phyloP scores from a whole-genome alignment of 345 rosid genomes.

The Anacardium occidentale region DNA sequence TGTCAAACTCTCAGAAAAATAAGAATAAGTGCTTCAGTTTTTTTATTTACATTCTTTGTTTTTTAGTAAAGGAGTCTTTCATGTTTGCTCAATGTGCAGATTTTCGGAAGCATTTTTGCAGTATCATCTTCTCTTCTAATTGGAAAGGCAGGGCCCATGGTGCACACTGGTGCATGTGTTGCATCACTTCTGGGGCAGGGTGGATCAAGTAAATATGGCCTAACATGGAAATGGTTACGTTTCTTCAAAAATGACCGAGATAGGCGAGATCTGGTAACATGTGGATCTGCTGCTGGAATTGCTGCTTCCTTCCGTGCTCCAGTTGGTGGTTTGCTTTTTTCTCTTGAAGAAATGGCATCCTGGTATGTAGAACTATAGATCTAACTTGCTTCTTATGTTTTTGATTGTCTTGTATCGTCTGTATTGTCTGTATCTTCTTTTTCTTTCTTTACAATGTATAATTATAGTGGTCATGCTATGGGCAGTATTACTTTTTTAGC shows the following conservation, averaged over 20 bases:
- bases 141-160: conserved; percentile 98
- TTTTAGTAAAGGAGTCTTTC: not conserved
- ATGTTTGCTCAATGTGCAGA: conserved; percentile 40
- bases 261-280: conserved; percentile 85
- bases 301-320: conserved; percentile 93
- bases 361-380: conserved; percentile 48
- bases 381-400: conserved; percentile 11
- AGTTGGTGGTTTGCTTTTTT: conserved; percentile 86
- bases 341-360: conserved; percentile 95
- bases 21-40: too few relatives aligned
- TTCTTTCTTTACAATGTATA: not conserved
- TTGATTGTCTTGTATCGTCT: not conserved
- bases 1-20: too few relatives aligned
- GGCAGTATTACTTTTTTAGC: not conserved
- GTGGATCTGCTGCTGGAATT: conserved; percentile 97
- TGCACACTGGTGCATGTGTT: conserved; percentile 92
- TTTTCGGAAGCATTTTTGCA: conserved; percentile 79
- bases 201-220: conserved; percentile 73
- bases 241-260: conserved; percentile 85
- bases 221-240: conserved; percentile 82
- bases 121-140: conserved; percentile 86
- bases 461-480: not conserved
- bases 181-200: conserved; percentile 88
- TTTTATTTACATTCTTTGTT: not conserved
- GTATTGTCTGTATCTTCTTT: not conserved